Percentiles rank a stretch among this genome's conserved stretches.
Conservation (phyloP, 2,329 filamentous ascomycete genomes). For the Fusarium xyrophilum region DNA sequence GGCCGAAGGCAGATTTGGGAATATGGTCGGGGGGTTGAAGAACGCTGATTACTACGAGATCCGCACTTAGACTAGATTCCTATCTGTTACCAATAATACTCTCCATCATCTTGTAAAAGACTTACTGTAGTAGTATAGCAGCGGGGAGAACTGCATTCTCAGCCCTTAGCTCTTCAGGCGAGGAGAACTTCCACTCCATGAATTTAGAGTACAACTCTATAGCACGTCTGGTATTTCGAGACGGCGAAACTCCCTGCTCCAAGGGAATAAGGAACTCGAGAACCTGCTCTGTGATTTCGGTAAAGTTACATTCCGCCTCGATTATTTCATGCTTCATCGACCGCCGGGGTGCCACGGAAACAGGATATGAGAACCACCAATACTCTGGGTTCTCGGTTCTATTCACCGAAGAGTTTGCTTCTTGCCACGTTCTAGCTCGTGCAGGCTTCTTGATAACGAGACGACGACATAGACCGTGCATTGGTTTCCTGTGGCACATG, state of each 20-base stretch:
- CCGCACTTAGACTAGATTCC: not conserved
- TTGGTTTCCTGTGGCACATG: constrained; percentile 19
- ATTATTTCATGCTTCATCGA: constrained; percentile 23
- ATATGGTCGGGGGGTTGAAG: constrained; percentile 17
- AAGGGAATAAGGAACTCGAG: constrained; percentile 20
- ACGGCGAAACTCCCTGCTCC: not conserved
- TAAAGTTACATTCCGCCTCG: constrained; percentile 17
- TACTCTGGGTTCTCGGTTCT: constrained; percentile 16
- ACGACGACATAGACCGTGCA: constrained; percentile 23
- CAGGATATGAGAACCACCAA: constrained; percentile 29
- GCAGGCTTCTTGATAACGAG: constrained; percentile 2
- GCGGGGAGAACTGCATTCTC: constrained; percentile 15
- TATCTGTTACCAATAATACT: not conserved
- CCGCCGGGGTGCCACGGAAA: constrained; percentile 1
- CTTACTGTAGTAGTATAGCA: constrained; percentile 22
- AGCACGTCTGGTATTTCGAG: not conserved
- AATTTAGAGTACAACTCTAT: constrained; percentile 8
- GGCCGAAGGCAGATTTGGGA: constrained; percentile 19
- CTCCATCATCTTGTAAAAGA: fast-evolving
- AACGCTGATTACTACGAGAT: constrained; percentile 19
- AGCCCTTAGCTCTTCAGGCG: constrained; percentile 14
- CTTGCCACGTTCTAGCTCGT: constrained; percentile 11
- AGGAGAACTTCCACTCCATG: constrained; percentile 24
- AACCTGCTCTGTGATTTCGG: constrained; percentile 21
- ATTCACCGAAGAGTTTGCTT: constrained; percentile 1